Evolutionary conservation across 2,329 filamentous ascomycete genomes (phyloP).

Genomic region (Fusarium graminum): DNA sequence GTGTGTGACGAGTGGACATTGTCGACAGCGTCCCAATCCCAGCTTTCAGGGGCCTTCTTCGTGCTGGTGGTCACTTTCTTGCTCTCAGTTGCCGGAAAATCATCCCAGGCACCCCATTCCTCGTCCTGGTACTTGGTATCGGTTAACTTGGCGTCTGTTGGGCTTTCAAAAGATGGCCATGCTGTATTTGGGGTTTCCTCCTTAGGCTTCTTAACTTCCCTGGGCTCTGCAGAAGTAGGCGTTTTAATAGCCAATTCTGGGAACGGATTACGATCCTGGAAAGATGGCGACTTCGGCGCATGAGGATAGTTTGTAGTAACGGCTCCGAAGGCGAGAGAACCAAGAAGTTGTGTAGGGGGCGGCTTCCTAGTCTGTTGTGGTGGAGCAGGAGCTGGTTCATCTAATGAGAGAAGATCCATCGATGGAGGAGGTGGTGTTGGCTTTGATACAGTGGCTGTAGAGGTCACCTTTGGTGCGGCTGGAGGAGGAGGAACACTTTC

Average conservation of each 20-base stretch:
- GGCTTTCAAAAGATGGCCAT: constrained; percentile 58
- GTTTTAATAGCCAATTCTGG: constrained; percentile 63
- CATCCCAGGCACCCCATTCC: constrained; percentile 67
- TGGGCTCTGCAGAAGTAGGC: constrained; percentile 53
- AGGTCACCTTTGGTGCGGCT: constrained; percentile 3
- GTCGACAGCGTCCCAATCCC: constrained; percentile 65
- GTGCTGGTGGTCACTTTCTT: constrained; percentile 37
- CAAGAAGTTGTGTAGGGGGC: constrained; percentile 52
- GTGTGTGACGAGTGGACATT: constrained; percentile 45
- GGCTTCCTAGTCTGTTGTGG: constrained; percentile 40
- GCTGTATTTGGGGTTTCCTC: constrained; percentile 59
- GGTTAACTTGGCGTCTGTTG: constrained; percentile 21
- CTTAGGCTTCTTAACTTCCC: constrained; percentile 53
- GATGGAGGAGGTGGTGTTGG: constrained; percentile 46
- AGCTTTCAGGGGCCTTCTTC: constrained; percentile 51
- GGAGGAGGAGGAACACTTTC: constrained; percentile 58
- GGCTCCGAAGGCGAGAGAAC: constrained; percentile 49
- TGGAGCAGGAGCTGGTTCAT: constrained; percentile 49
- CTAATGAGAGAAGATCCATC: constrained; percentile 59
- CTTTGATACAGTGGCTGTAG: constrained; percentile 35
- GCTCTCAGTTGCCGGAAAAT: constrained; percentile 51
- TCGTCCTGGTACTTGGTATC: constrained; percentile 53
- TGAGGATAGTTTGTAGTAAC: constrained; percentile 56
- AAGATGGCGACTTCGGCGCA: constrained; percentile 65
- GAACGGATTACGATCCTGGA: constrained; percentile 67